Evolutionary conservation across 2,329 filamentous ascomycete genomes (phyloP), one percentile per base, ranked within the genome.

Genomic region (Stemphylium lycopersici): DNA sequence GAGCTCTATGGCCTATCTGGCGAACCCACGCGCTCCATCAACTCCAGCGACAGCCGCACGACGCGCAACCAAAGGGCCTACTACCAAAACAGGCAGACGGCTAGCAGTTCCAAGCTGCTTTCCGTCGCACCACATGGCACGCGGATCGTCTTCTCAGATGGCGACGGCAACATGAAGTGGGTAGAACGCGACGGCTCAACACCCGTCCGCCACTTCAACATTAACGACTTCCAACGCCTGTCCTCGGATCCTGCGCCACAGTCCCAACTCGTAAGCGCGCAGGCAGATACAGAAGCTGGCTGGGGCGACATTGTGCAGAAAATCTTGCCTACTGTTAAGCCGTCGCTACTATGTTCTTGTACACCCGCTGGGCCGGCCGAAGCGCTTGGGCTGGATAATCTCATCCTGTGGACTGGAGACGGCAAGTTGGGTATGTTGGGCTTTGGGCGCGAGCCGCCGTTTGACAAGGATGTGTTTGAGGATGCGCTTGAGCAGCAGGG

Each of bases 361-460:
- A 47, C 40, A 2, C 16, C 33, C 16, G 29, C 46, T 33, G 22
- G 41, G 10, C 20, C 32, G 7, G 48, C 56, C 5, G 57, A 56
- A 1, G 63, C 61, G 0, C 56, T 71, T 0, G 74, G 76, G 13
- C 48, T 75, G 34, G 87, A 91, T 66, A 88, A 93, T 64, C 75
- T 97, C 11, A 74, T 96, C 3, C 80, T 96, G 41, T 96, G 92
- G 92, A 96, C 92, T 0, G 93, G 91, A 15, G 91, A 96, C 36
- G 79, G 80, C 54, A 87, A 87, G 59, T 78, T 96, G 41, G 93
- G 91, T 0, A 79, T 95, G 53, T 74, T 96, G 12, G 76, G 77
- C 0, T 81, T 82, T 62, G 77, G 81, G 4, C 60, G 66, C 16
- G 48, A 59, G 3, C 42, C 64, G 45, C 52, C 64, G 51, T 70